Evolutionary conservation across 805 yeast species (phyloP), one percentile per base, ranked within the genome.

Genomic region (Teunomyces tritomae): DNA sequence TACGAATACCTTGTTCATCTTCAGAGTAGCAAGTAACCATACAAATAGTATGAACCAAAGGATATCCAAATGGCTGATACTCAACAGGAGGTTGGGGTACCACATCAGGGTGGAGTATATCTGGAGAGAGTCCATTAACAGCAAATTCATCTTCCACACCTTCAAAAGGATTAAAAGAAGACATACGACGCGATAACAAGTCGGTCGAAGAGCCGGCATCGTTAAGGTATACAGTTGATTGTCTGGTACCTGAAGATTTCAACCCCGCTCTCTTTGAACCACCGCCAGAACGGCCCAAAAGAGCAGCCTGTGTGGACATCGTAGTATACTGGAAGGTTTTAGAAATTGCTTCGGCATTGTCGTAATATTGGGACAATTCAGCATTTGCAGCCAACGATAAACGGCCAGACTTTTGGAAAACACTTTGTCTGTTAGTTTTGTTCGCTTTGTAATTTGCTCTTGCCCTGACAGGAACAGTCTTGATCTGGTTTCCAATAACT

Each of bases 1-100:
- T 82, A 58, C 98, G 78, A 49, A 94, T 67, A 52, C 95, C 96
- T 9, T 76, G 85, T 56, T 82, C 87, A 63, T 89, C 96, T 70
- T 94, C 99, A 1, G 97, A 90, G 62, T 94, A 94, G 61, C 97
- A 92, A 1, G 99, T 94, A 8, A 94, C 96, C 43, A 70, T 56
- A 40, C 55, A 50, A 47, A 73, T 59, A 7, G 68, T 52, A 50
- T 73, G 78, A 11, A 70, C 73, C 56, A 94, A 76, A 11, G 99
- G 96, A 49, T 72, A 89, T 0, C 84, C 86, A 67, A 78, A 89
- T 4, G 99, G 98, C 74, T 87, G 91, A 71, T 82, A 91, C 50
- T 80, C 87, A 13, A 83, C 79, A 1, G 96, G 96, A 0, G 98
- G 97, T 63, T 92, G 98, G 1, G 96, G 88, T 11, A 91, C 87